These are phyloP conservation scores for Alloascoidea hylecoeti DNA, from an alignment of 805 yeast species.

Conservation along the genomic window DNA sequence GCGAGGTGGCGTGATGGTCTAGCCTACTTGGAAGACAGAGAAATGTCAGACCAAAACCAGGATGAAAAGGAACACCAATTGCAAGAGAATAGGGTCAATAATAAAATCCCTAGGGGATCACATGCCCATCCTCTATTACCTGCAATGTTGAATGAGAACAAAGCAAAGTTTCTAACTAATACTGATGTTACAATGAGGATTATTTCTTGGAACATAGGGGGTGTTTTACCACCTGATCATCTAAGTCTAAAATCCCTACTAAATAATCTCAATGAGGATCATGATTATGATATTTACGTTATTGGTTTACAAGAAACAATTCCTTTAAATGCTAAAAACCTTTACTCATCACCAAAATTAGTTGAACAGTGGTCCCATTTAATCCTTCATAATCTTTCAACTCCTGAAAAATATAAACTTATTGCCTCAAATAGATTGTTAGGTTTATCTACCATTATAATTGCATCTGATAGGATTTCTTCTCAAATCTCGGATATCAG, in stretches of 20 bases:
- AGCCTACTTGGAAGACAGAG: no score
- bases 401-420: conserved; percentile 15
- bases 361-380: conserved; percentile 20
- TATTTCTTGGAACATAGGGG: background rate
- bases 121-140: background rate
- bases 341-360: conserved; percentile 20
- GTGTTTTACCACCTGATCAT: background rate
- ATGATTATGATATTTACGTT: conserved; percentile 27
- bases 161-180: background rate
- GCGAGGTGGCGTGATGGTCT: no score
- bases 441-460: conserved; percentile 34
- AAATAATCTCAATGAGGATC: conserved; percentile 14
- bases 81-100: no score
- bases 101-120: no score
- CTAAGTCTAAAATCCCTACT: background rate
- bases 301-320: conserved; percentile 37
- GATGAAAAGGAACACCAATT: no score
- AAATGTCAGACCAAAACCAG: no score
- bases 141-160: background rate
- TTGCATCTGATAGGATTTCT: conserved; percentile 19
- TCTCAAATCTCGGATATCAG: conserved; percentile 24
- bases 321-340: conserved; percentile 24
- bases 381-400: conserved; percentile 13
- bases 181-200: background rate
- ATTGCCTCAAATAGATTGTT: conserved; percentile 32